Evolutionary conservation across 768 basidiomycete genomes (phyloP), one percentile per base, ranked within the genome.

Genomic region (Lyophyllum atratum): DNA sequence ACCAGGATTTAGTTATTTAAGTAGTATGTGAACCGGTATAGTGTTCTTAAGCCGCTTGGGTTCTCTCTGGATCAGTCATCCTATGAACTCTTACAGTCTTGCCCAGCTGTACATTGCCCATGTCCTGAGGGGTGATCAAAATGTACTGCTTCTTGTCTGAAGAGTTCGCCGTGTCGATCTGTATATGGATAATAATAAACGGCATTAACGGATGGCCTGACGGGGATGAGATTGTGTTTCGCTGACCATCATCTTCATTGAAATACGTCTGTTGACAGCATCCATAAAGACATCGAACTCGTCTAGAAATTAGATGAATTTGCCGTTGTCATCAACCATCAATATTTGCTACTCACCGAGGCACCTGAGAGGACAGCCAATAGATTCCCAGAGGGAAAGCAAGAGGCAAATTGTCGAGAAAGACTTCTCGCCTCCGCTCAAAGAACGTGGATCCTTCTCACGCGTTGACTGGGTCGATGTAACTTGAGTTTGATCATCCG

Each of bases 241-340:
- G 68, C 84, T 17, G 55, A 93, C 91, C 85, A 98, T 90, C 91
- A 96, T 94, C 72, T 86, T 92, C 88, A 96, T 97, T 58, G 91
- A 91, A 66, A 96, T 90, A 46, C 88, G 86, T 19, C 97, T 85
- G 70, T 93, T 93, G 56, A 93, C 87, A 22, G 92, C 92, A 68
- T 95, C 93, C 92, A 98, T 94, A 78, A 96, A 98, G 11, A 98
- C 96, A 64, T 98, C 96, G 68, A 97, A 99, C 70, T 99, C 97
- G 66, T 99, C 97, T 86, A 59, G 34, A 15, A 34, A 33, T 44
- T 0, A 53, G 48, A 22, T 58, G 52, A 31, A 31, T 11, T 6
- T 11, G 6, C 29, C 6, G 11, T 31, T 6, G 29, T 31, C 29
- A 31, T 5, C 5, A 6, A 31, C 6, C 29, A 5, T 6, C 11